These are phyloP conservation scores for Pyrenula aspistea DNA, from an alignment of 495 filamentous ascomycete genomes.

Conservation along the genomic window DNA sequence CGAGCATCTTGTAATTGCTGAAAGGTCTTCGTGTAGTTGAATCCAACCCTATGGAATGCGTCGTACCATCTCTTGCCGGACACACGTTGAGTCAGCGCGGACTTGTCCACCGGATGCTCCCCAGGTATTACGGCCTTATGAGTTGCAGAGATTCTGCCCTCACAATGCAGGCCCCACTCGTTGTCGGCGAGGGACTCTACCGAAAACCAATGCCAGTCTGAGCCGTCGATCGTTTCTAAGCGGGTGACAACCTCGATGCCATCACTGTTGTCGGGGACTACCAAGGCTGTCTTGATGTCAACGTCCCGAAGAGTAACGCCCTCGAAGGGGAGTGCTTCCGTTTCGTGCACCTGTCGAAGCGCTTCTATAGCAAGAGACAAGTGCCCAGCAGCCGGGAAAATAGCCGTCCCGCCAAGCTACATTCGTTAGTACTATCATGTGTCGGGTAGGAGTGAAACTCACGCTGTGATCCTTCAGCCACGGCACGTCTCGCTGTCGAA, in stretches of 20 bases:
- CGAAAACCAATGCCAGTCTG: slow-evolving; percentile 13
- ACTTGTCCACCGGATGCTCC: neutral
- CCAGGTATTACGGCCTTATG: neutral
- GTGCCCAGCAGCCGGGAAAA: slow-evolving; percentile 18
- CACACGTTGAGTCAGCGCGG: neutral
- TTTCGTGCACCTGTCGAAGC: slow-evolving; percentile 15
- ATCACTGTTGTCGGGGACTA: slow-evolving; percentile 6
- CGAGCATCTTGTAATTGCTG: slow-evolving; percentile 8
- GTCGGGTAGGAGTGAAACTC: too few relatives aligned
- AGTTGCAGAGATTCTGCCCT: neutral
- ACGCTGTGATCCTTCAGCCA: slow-evolving; percentile 23
- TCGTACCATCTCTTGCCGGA: slow-evolving; percentile 1
- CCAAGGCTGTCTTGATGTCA: slow-evolving; percentile 26
- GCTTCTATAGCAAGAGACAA: slow-evolving; percentile 25
- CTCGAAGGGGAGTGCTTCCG: slow-evolving; percentile 1
- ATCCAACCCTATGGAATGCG: neutral
- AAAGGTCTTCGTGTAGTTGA: neutral
- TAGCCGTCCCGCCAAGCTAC: slow-evolving; percentile 12
- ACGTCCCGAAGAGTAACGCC: slow-evolving; percentile 15
- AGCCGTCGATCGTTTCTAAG: slow-evolving; percentile 3
- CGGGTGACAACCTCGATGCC: slow-evolving; percentile 5
- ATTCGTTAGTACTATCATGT: too few relatives aligned
- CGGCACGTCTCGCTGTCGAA: slow-evolving; percentile 16
- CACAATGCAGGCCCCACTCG: slow-evolving; percentile 9
- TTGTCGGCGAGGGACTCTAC: slow-evolving; percentile 12